Evolutionary conservation across 2,329 filamentous ascomycete genomes (phyloP).

Genomic region (Dactylellina drechsleri): DNA sequence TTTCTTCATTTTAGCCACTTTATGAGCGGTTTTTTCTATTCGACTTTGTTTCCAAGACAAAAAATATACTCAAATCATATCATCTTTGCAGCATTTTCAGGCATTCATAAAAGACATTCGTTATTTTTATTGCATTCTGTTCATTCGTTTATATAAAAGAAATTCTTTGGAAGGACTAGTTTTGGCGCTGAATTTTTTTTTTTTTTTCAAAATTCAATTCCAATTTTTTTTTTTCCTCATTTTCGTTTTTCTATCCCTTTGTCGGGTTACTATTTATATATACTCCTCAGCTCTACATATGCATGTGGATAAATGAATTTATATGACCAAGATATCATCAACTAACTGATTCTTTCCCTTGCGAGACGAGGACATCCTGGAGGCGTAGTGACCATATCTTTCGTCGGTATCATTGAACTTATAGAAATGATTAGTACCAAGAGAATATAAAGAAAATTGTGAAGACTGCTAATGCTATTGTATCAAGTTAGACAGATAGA

Average conservation of each 20-base stretch:
- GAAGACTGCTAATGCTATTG: no score
- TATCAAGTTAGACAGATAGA: no score
- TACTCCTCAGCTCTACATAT: no score
- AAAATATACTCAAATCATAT: not conserved
- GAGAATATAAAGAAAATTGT: no score
- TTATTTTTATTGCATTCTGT: conserved; percentile 7
- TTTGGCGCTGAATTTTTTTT: not conserved
- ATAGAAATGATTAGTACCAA: no score
- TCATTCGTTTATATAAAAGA: conserved; percentile 2
- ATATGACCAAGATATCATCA: conserved; percentile 3
- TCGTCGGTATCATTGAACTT: no score
- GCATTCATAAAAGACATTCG: conserved; percentile 14
- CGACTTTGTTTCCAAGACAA: not conserved
- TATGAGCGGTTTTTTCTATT: conserved; percentile 21
- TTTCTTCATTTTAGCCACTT: conserved; percentile 20
- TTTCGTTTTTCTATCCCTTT: not conserved
- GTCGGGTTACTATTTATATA: not conserved
- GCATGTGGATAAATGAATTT: conserved; percentile 4
- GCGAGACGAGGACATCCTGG: no score
- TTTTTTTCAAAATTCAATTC: conserved; percentile 1
- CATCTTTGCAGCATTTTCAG: conserved; percentile 12
- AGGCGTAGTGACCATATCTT: no score
- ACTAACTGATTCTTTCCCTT: not conserved
- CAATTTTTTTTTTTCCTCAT: not conserved
- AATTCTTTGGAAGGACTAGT: not conserved